phyloP scores from a whole-genome alignment of 2,329 filamentous ascomycete species.

The Fusarium sp. region DNA sequence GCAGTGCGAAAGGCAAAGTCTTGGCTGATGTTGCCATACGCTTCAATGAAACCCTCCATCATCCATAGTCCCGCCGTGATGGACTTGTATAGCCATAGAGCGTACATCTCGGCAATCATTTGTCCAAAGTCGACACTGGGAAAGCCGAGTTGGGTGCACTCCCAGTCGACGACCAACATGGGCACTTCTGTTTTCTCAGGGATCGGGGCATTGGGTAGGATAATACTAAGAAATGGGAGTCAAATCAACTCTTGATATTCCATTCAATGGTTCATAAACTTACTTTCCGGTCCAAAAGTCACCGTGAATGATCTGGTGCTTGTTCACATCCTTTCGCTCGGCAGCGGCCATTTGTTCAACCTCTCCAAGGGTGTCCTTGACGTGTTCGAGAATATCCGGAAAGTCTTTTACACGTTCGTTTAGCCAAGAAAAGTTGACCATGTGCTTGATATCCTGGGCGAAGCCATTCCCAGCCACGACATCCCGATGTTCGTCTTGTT shows the following conservation, averaged over 20 bases:
- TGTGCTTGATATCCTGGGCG: slow-evolving; percentile 4
- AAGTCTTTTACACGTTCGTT: slow-evolving; percentile 1
- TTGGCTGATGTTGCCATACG: neutral
- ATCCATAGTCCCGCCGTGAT: neutral
- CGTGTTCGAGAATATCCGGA: neutral
- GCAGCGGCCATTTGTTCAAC: slow-evolving; percentile 10
- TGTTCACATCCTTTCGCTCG: neutral
- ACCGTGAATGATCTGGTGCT: slow-evolving; percentile 12
- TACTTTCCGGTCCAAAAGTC: slow-evolving; percentile 16
- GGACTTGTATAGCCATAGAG: slow-evolving; percentile 12
- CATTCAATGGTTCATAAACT: neutral
- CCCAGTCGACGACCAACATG: slow-evolving; percentile 1
- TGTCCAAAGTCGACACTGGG: slow-evolving; percentile 2
- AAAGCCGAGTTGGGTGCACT: neutral
- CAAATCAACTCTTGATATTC: neutral
- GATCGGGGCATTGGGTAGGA: neutral
- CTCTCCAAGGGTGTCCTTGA: neutral
- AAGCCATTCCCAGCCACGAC: neutral
- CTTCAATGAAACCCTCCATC: slow-evolving; percentile 6
- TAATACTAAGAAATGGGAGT: neutral
- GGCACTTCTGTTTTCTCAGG: neutral
- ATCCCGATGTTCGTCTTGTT: neutral
- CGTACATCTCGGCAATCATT: slow-evolving; percentile 22
- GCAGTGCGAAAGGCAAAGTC: neutral
- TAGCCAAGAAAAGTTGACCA: slow-evolving; percentile 9